Evolutionary conservation across 176 grass and related monocot genomes (phyloP).

Genomic region (Pharus latifolius): DNA sequence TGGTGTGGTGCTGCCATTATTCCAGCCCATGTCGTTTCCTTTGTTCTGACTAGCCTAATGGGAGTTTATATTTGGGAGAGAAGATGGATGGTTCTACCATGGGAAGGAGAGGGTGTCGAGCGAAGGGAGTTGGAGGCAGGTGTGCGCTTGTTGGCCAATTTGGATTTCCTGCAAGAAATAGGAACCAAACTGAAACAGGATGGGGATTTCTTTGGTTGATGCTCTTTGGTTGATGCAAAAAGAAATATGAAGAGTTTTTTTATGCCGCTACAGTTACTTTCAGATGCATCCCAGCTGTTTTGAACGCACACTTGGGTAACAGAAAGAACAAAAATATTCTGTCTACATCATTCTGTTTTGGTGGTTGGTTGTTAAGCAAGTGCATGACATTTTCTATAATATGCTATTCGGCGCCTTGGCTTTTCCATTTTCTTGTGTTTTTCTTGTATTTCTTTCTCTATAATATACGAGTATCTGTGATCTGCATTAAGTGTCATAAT

Average conservation of each 20-base stretch:
- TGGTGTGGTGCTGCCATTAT: slow-evolving; percentile 12
- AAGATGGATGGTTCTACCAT: not conserved
- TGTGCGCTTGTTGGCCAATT: slow-evolving; percentile 5
- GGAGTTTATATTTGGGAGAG: not conserved
- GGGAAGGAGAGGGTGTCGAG: not conserved
- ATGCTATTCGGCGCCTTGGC: too few relatives aligned
- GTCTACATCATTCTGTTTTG: not conserved
- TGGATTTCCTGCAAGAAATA: slow-evolving; percentile 30
- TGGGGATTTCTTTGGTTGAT: not conserved
- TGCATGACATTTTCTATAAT: not conserved
- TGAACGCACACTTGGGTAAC: slow-evolving; percentile 22
- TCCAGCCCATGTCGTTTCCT: not conserved
- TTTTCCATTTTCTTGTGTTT: too few relatives aligned
- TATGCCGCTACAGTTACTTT: not conserved
- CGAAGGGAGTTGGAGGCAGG: not conserved
- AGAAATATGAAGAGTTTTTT: not conserved
- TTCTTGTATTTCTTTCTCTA: too few relatives aligned
- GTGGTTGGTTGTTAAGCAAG: not conserved
- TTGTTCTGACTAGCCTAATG: not conserved
- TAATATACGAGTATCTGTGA: too few relatives aligned
- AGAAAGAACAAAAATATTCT: not conserved
- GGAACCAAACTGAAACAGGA: not conserved
- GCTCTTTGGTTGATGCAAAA: not conserved
- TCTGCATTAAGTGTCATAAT: too few relatives aligned
- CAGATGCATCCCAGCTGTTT: not conserved